A percentile compares a stretch with the other conserved stretches of the same genome.
These are phyloP conservation scores for Allium sativum DNA, from an alignment of 106 monocot genomes.

Conservation along the genomic window DNA sequence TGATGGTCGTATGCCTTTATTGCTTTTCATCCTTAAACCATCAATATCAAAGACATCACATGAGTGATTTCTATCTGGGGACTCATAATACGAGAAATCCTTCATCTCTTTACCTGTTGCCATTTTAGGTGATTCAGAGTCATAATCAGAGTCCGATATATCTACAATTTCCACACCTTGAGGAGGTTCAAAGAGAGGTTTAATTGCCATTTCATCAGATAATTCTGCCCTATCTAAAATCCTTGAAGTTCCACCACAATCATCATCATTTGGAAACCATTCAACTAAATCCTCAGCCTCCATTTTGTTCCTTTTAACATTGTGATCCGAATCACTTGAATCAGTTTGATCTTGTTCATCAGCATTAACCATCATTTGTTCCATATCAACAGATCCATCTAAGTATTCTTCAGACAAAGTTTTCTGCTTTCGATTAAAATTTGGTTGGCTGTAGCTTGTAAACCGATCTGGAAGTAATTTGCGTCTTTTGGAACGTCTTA, in stretches of 20 bases:
- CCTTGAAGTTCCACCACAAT: too few relatives aligned
- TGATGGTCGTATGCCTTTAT: neutral
- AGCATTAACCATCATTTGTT: too few relatives aligned
- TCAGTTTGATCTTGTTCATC: slow-evolving; percentile 3
- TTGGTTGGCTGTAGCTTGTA: slow-evolving; percentile 28
- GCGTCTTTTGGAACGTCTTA: slow-evolving; percentile 53
- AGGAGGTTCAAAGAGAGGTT: neutral
- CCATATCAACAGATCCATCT: too few relatives aligned
- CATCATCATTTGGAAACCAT: too few relatives aligned
- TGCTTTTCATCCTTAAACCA: slow-evolving; percentile 4
- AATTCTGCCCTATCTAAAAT: neutral
- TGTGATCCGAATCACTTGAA: too few relatives aligned
- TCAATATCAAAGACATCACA: neutral
- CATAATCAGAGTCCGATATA: too few relatives aligned
- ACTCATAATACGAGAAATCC: too few relatives aligned
- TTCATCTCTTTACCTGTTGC: too few relatives aligned
- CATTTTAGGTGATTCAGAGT: too few relatives aligned
- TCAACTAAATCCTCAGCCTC: neutral
- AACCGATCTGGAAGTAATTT: slow-evolving; percentile 40
- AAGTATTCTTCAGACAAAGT: too few relatives aligned
- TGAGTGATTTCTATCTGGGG: neutral
- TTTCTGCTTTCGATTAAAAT: slow-evolving; percentile 22
- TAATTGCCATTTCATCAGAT: neutral
- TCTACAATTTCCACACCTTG: slow-evolving; percentile 3
- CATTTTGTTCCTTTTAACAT: neutral